phyloP scores from a whole-genome alignment of 2,329 filamentous ascomycete species.

The Xylogone sp. region DNA sequence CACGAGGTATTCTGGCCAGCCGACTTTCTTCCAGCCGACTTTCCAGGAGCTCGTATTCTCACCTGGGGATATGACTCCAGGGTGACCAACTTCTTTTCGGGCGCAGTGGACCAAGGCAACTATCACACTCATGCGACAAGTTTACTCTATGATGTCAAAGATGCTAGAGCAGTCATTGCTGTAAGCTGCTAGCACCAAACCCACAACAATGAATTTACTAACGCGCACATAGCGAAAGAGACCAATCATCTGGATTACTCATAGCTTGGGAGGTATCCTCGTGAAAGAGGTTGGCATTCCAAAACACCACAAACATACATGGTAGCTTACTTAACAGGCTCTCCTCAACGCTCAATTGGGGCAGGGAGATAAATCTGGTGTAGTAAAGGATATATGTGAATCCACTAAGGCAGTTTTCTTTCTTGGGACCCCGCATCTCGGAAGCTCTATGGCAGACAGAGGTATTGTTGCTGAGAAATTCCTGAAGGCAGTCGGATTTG shows the following conservation, averaged over 20 bases:
- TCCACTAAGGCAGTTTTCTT: no score
- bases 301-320: no score
- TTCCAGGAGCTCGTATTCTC: slow-evolving; percentile 5
- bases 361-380: no score
- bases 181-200: no score
- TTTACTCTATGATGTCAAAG: slow-evolving; percentile 4
- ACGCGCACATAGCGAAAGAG: no score
- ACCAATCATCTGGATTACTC: slow-evolving; percentile 17
- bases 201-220: no score
- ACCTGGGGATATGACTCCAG: slow-evolving; percentile 9
- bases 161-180: no score
- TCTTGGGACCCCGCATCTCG: no score
- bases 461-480: slow-evolving; percentile 8
- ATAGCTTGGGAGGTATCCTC: slow-evolving; percentile 14
- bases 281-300: slow-evolving; percentile 5
- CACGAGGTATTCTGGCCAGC: slow-evolving; percentile 9
- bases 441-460: slow-evolving; percentile 3
- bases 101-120: slow-evolving; percentile 4
- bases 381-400: no score
- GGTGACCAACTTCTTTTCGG: slow-evolving; percentile 4
- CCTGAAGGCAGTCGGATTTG: slow-evolving; percentile 8
- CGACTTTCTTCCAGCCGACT: slow-evolving; percentile 6
- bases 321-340: no score
- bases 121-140: slow-evolving; percentile 4
- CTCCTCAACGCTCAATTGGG: slow-evolving; percentile 2